A percentile compares a stretch with the other conserved stretches of the same genome.
phyloP scores from a whole-genome alignment of 169 alveolate genomes.

The Eimeria brunetti region DNA sequence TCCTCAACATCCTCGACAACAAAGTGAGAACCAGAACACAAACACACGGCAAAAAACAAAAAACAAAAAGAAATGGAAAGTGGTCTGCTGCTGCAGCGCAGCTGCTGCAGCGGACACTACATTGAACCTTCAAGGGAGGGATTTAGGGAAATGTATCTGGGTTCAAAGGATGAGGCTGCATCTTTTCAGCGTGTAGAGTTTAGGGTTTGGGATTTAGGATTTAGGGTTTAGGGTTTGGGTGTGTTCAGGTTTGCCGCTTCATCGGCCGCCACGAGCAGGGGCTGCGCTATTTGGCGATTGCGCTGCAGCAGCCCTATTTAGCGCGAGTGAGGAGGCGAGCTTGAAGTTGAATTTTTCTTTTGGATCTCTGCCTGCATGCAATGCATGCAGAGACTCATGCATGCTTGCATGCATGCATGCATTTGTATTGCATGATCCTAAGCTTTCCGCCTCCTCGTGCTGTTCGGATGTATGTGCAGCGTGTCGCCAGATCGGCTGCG shows the following conservation, averaged over 20 bases:
- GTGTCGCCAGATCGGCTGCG: conserved; percentile 6
- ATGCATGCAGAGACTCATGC: not conserved
- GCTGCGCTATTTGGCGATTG: conserved; percentile 86
- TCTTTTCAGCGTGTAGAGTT: not conserved
- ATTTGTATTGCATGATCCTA: not conserved
- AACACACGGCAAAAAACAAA: too few relatives aligned
- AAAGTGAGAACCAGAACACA: conserved; percentile 76
- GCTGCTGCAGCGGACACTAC: too few relatives aligned
- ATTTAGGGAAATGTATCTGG: not conserved
- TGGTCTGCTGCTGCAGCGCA: too few relatives aligned
- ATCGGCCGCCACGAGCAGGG: conserved; percentile 88
- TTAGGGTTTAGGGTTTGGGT: not conserved
- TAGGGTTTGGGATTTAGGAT: conserved; percentile 27
- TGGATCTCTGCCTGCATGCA: not conserved
- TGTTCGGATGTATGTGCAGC: not conserved
- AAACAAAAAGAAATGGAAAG: too few relatives aligned
- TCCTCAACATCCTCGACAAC: conserved; percentile 89
- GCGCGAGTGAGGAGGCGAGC: not conserved
- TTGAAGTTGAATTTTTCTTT: not conserved
- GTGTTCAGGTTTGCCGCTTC: conserved; percentile 83
- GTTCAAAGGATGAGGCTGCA: not conserved
- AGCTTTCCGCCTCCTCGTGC: not conserved
- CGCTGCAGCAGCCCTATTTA: conserved; percentile 84
- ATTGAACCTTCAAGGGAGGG: not conserved
- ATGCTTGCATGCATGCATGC: not conserved